Evolutionary conservation across 2,329 filamentous ascomycete species (phyloP).

Genomic region (Pseudogymnoascus sp.): DNA sequence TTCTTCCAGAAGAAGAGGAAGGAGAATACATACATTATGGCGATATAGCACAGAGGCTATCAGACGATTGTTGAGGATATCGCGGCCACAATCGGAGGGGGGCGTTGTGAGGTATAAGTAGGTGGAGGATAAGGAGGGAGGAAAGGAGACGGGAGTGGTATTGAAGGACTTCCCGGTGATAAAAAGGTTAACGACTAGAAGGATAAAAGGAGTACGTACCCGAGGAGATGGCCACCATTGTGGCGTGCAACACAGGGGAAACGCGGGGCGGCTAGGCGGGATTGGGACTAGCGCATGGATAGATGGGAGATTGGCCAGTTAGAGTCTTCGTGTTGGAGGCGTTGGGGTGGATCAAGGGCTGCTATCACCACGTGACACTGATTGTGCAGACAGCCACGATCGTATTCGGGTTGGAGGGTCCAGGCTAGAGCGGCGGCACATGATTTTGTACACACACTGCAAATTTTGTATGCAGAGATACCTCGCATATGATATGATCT

Average conservation of each 20-base stretch:
- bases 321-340: not conserved
- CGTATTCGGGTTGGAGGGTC: not conserved
- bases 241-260: not conserved
- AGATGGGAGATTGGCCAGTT: not conserved
- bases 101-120: not conserved
- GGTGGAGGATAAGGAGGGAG: not conserved
- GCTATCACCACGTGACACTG: not conserved
- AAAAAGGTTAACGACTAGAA: not conserved
- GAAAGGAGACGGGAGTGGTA: not conserved
- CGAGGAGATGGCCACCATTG: not conserved
- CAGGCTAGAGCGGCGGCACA: not conserved
- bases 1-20: not conserved
- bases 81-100: not conserved
- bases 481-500: not conserved
- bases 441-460: not conserved
- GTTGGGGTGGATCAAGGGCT: not conserved
- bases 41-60: constrained; percentile 1
- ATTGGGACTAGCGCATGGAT: not conserved
- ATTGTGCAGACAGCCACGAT: not conserved
- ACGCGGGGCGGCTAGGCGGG: not conserved
- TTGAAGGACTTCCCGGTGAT: not conserved
- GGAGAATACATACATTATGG: not conserved
- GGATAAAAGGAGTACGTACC: constrained; percentile 2
- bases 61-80: not conserved
- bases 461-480: not conserved